phyloP scores from a whole-genome alignment of 2,329 filamentous ascomycete species.

The Emergomyces pasteurianus region DNA sequence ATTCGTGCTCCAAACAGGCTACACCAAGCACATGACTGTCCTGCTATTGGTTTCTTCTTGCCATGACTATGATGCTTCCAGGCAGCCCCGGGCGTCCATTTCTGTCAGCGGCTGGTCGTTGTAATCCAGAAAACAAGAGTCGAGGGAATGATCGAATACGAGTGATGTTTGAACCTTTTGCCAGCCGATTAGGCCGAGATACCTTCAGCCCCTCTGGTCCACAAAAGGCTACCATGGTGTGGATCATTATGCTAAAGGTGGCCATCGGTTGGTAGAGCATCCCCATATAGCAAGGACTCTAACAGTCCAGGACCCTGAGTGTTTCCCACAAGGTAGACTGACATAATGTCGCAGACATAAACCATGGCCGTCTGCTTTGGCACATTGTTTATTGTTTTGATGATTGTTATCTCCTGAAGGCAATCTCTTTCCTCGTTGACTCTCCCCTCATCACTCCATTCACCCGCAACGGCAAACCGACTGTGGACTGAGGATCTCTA shows the following conservation, averaged over 20 bases:
- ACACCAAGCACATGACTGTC: slow-evolving; percentile 3
- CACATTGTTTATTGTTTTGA: neutral
- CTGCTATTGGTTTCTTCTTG: slow-evolving; percentile 1
- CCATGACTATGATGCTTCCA: neutral
- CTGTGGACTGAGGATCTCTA: too few species aligned
- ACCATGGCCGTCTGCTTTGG: slow-evolving; percentile 6
- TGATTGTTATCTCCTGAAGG: neutral
- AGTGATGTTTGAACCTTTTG: slow-evolving; percentile 20
- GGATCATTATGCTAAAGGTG: slow-evolving; percentile 21
- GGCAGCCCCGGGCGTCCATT: slow-evolving; percentile 8
- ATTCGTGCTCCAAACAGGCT: neutral
- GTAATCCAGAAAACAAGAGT: slow-evolving; percentile 17
- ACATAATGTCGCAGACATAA: slow-evolving; percentile 13
- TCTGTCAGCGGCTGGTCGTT: slow-evolving; percentile 18
- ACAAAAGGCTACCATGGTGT: slow-evolving; percentile 23
- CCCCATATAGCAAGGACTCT: slow-evolving; percentile 6
- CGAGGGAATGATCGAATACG: slow-evolving; percentile 18
- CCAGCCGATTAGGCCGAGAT: slow-evolving; percentile 22
- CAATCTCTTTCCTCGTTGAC: slow-evolving; percentile 4
- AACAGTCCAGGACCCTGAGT: slow-evolving; percentile 14
- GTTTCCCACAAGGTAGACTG: slow-evolving; percentile 16
- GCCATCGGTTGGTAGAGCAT: slow-evolving; percentile 7
- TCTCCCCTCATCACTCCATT: too few species aligned
- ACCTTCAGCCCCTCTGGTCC: slow-evolving; percentile 17
- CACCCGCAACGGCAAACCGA: too few species aligned